Evolutionary conservation across 257 asterid genomes (phyloP).

Genomic region (Anisodus tanguticus): DNA sequence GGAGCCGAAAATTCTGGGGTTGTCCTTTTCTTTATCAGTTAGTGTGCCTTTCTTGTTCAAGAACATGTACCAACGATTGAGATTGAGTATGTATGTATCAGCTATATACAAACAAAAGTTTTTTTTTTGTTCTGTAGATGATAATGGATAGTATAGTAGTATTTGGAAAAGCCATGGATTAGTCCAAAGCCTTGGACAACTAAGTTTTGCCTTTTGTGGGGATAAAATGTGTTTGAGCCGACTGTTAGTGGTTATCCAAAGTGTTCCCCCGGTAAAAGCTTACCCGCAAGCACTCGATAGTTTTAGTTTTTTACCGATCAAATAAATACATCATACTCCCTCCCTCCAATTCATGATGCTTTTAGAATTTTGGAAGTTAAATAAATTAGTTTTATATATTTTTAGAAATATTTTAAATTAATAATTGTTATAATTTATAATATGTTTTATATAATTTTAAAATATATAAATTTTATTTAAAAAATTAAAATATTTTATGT

Average conservation of each 20-base stretch:
- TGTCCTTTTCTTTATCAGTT: slow-evolving; percentile 23
- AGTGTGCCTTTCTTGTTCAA: background rate
- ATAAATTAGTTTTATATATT: no score
- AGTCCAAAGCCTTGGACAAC: background rate
- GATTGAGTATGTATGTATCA: slow-evolving; percentile 8
- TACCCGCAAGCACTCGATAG: no score
- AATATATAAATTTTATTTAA: no score
- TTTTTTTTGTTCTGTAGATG: background rate
- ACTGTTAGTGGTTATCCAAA: slow-evolving; percentile 3
- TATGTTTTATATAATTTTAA: no score
- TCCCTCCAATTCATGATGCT: no score
- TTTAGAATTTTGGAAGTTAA: no score
- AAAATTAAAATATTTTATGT: no score
- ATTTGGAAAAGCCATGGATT: slow-evolving; percentile 1
- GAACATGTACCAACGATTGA: slow-evolving; percentile 10
- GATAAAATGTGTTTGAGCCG: background rate
- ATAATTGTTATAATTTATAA: no score
- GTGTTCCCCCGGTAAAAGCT: background rate
- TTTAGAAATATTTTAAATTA: no score
- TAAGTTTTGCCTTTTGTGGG: slow-evolving; percentile 16
- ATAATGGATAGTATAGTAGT: background rate
- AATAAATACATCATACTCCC: no score
- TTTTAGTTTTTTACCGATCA: no score
- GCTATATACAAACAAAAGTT: background rate
- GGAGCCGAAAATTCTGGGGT: slow-evolving; percentile 7